Conservation (phyloP, 768 basidiomycete genomes). For the Pleurotus sapidus region DNA sequence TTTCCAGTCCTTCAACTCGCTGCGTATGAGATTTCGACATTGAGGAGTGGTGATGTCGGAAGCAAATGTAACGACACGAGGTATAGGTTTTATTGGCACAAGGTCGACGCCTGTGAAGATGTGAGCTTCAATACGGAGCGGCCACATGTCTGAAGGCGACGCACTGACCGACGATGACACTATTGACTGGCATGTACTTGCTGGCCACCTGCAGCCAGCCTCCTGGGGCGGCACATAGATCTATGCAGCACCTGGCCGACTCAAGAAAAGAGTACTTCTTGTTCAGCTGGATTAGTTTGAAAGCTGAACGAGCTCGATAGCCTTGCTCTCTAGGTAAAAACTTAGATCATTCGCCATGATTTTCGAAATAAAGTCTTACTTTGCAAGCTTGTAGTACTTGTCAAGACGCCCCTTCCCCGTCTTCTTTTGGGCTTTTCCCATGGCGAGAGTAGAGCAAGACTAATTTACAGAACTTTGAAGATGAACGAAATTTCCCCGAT, state of each 20-base stretch:
- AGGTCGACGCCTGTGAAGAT: conserved; percentile 81
- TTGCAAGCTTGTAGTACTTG: conserved; percentile 96
- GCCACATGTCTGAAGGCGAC: neutral
- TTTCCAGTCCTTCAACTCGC: conserved; percentile 97
- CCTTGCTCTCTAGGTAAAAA: conserved; percentile 82
- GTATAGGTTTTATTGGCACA: conserved; percentile 94
- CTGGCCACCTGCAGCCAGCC: conserved; percentile 99
- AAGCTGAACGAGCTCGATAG: conserved; percentile 98
- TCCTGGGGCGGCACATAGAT: conserved; percentile 97
- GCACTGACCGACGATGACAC: conserved; percentile 81
- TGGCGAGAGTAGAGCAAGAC: conserved; percentile 20
- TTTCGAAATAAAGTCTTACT: conserved; percentile 40
- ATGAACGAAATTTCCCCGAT: neutral
- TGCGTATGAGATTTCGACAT: conserved; percentile 83
- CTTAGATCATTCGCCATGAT: conserved; percentile 11
- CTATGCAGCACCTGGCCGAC: conserved; percentile 87
- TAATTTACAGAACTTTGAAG: too few species aligned
- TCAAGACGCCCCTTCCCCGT: conserved; percentile 94
- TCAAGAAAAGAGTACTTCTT: conserved; percentile 96
- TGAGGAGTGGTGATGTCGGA: conserved; percentile 92
- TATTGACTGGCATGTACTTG: conserved; percentile 95
- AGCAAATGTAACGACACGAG: conserved; percentile 86
- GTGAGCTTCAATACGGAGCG: conserved; percentile 7
- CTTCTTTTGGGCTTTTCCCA: conserved; percentile 90
- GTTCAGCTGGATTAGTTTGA: conserved; percentile 98